Base-by-base conservation (phyloP, 495 filamentous ascomycete genomes). In the Daldinia vernicosa region DNA sequence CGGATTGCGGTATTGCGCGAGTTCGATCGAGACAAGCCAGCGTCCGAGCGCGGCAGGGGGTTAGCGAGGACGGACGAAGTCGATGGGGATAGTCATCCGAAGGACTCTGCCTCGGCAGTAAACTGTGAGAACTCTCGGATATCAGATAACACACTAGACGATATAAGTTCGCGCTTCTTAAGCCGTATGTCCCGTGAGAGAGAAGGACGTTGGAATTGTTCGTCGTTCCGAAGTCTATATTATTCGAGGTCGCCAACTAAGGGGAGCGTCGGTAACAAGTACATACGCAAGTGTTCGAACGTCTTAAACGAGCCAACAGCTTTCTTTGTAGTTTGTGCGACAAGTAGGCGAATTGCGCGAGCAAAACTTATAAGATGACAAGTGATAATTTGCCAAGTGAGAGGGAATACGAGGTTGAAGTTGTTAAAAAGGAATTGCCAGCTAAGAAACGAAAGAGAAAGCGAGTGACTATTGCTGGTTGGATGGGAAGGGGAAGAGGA, bases 31-130 rank as follows among this genome's bases (percentile, higher is more conserved):
- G 54, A 63, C 66, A 63, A 60, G 74, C 74, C 74, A 74, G 75
- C 71, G 69, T 74, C 71, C 26, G 57, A 59, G 63, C 75, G 69
- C 74, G 74, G 73, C 75, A 27, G 57, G 37, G 37, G 64, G 74
- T 74, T 54, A 76, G 58, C 47, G 56, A 56, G 55, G 33, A 63
- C 53, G 60, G 59, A 62, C 28, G 19, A 56, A 26, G 55, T 74
- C 60, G 67, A 72, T 39, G 12, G 63, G 14, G 58, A 56, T 60
- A 70, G 68, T 77, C 75, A 77, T 77, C 28, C 75, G 75, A 72
- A 60, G 60, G 19, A 45, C 24, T 63, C 32, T 58, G 39, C 67
- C 35, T 65, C 55, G 43, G 33, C n/a, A 45, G 30, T 51, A 24
- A 27, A 63, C 11, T 17, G 52, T 52, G 17, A 2, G n/a, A 51